Evolutionary conservation across 495 filamentous ascomycete species (phyloP).

Genomic region (Talaromyces adpressus): DNA sequence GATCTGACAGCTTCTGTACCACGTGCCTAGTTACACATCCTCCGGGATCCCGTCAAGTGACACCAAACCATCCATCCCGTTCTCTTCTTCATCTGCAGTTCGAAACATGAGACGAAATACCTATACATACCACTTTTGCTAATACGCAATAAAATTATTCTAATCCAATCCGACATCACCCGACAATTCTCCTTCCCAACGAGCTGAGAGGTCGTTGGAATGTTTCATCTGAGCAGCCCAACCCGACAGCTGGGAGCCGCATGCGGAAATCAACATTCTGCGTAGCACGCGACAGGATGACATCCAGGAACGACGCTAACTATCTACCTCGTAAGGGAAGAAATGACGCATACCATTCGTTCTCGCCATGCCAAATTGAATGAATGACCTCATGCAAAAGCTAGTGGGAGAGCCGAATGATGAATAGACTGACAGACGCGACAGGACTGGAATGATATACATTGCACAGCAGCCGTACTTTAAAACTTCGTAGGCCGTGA

Average conservation of each 20-base stretch:
- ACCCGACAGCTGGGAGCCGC: neutral
- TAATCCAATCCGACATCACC: neutral
- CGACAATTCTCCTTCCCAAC: neutral
- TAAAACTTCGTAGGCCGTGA: neutral
- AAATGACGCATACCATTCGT: neutral
- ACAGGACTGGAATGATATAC: neutral
- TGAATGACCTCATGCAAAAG: neutral
- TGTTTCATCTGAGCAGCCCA: neutral
- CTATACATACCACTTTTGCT: neutral
- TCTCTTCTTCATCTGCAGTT: neutral
- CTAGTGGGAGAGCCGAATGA: neutral
- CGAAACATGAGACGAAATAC: neutral
- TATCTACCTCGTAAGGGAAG: neutral
- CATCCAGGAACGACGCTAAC: neutral
- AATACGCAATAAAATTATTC: neutral
- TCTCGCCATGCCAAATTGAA: neutral
- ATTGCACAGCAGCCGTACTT: neutral
- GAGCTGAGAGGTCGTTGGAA: neutral
- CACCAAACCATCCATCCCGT: neutral
- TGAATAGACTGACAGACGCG: neutral
- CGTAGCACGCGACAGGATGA: neutral
- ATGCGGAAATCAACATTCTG: neutral
- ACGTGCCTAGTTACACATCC: neutral
- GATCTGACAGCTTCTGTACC: neutral
- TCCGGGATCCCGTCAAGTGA: neutral